Conservation (phyloP, 2,329 filamentous ascomycete genomes). For the Aspergillus quadricinctus region DNA sequence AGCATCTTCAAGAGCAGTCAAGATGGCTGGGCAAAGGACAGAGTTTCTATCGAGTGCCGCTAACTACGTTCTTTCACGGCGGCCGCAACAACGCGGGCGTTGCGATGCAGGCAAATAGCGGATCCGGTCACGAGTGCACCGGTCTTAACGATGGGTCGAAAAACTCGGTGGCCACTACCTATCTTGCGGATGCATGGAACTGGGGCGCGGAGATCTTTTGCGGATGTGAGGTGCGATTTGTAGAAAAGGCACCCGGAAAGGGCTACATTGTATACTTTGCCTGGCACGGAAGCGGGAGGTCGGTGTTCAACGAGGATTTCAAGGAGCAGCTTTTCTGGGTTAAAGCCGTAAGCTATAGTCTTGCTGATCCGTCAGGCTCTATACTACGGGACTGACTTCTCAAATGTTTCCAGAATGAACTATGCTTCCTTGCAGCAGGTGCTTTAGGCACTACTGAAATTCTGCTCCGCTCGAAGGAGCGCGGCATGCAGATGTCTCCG, state of each 20-base stretch:
- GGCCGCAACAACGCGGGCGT: slow-evolving; percentile 62
- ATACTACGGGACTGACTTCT: too few relatives aligned
- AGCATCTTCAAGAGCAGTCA: slow-evolving; percentile 3
- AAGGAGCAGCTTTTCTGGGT: slow-evolving; percentile 64
- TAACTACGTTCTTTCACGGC: slow-evolving; percentile 60
- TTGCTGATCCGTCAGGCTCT: too few relatives aligned
- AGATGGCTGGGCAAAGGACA: slow-evolving; percentile 39
- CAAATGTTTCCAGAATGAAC: slow-evolving; percentile 41
- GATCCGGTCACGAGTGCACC: slow-evolving; percentile 60
- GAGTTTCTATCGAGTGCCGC: slow-evolving; percentile 54
- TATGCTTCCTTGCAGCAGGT: slow-evolving; percentile 64
- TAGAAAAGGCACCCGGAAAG: slow-evolving; percentile 50
- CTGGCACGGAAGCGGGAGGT: slow-evolving; percentile 58
- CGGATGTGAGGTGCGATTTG: slow-evolving; percentile 61
- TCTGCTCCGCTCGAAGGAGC: slow-evolving; percentile 55
- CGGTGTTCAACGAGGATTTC: slow-evolving; percentile 50
- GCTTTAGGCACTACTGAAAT: slow-evolving; percentile 64
- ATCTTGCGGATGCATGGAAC: slow-evolving; percentile 66
- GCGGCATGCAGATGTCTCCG: slow-evolving; percentile 56
- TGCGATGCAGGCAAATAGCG: slow-evolving; percentile 56
- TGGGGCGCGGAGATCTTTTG: slow-evolving; percentile 70
- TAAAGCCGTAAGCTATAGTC: slow-evolving; percentile 39
- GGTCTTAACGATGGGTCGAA: slow-evolving; percentile 65
- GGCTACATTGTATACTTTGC: slow-evolving; percentile 63
- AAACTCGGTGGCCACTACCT: slow-evolving; percentile 57